Evolutionary conservation across 164 flowering plant genomes (phyloP).

Genomic region (Magnolia changhungtana): DNA sequence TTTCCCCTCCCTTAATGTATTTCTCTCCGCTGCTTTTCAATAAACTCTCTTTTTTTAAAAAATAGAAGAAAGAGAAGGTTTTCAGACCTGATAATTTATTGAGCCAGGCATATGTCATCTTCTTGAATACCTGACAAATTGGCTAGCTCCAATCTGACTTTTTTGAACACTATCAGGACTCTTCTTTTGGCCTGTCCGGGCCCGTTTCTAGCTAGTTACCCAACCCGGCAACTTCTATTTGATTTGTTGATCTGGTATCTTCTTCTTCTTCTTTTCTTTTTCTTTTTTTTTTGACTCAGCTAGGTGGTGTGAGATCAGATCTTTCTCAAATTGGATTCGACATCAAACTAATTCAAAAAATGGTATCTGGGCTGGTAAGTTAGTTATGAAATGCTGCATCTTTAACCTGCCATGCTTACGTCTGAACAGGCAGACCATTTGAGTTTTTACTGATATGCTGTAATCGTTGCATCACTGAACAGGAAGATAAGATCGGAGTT

Average conservation of each 20-base stretch:
- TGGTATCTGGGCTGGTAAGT: conserved; percentile 69
- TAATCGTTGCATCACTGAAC: conserved; percentile 17
- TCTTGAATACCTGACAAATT: too few species aligned
- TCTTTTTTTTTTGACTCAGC: conserved; percentile 41
- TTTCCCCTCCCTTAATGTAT: too few species aligned
- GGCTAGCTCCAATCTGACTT: too few species aligned
- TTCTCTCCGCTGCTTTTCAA: too few species aligned
- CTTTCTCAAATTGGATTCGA: conserved; percentile 43
- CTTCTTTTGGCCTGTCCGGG: too few species aligned
- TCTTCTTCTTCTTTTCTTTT: neutral
- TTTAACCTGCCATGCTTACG: neutral
- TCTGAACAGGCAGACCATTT: neutral
- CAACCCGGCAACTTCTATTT: neutral
- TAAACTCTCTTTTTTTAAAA: too few species aligned
- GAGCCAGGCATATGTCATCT: too few species aligned
- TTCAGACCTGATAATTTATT: too few species aligned
- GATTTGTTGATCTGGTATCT: neutral
- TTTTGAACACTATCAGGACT: too few species aligned
- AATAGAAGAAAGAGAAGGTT: too few species aligned
- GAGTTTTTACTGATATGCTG: conserved; percentile 6
- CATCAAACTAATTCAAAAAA: conserved; percentile 37
- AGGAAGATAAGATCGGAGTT: conserved; percentile 71
- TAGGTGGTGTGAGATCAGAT: conserved; percentile 40
- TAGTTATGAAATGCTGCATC: conserved; percentile 16
- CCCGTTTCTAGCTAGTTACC: too few species aligned